Conservation (phyloP, 257 asterid species). For the Solanum arcanum region DNA sequence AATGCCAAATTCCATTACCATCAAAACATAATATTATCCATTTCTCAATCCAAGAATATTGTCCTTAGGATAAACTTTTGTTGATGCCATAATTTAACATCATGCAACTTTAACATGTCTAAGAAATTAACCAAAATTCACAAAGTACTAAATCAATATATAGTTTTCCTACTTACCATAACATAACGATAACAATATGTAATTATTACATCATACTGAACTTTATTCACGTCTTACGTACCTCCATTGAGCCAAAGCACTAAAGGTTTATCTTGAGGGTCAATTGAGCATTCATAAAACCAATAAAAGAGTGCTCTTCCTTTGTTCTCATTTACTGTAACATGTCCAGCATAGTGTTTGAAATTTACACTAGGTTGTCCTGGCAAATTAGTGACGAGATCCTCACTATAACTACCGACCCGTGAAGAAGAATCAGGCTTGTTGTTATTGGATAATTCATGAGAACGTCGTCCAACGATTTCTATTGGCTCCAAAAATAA, state of each 20-base stretch:
- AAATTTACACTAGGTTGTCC: constrained; percentile 66
- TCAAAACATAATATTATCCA: background rate
- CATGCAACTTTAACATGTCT: background rate
- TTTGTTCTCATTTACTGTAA: constrained; percentile 43
- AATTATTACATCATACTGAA: background rate
- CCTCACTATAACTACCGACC: background rate
- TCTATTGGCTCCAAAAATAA: constrained; percentile 18
- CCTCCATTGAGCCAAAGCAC: constrained; percentile 98
- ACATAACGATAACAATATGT: background rate
- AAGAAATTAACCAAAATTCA: background rate
- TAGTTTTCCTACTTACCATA: background rate
- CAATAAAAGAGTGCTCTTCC: constrained; percentile 85
- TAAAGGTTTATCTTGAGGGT: constrained; percentile 58
- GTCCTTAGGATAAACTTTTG: background rate
- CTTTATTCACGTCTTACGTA: constrained; percentile 8
- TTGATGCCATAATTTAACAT: background rate
- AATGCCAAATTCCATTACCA: background rate
- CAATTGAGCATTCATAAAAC: constrained; percentile 63
- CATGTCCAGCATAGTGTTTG: constrained; percentile 62
- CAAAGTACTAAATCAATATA: background rate
- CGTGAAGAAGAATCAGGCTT: constrained; percentile 3
- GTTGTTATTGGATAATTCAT: constrained; percentile 22
- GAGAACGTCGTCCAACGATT: constrained; percentile 28
- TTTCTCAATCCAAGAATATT: background rate
- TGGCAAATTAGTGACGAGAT: constrained; percentile 64